Base-by-base conservation (phyloP, 1,139 yeast species). In the Nematodospora anomalae region DNA sequence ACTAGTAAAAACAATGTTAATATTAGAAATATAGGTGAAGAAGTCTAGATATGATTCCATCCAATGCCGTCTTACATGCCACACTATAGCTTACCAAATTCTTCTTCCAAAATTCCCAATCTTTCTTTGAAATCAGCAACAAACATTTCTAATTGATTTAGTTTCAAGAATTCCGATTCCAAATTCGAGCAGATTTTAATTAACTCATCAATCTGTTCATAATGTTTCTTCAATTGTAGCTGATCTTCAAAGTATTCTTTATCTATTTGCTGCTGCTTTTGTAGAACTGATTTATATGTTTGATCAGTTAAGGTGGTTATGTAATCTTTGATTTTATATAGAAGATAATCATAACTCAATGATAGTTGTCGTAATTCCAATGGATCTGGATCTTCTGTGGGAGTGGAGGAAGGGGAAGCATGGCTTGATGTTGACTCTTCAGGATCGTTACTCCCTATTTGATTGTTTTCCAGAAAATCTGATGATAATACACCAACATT, bases 111-210 rank as follows among this genome's bases (percentile, higher is more conserved):
- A 3, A 28, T 32, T 11, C 30, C 47, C 28, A 70, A 39, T 32
- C 76, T 43, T 12, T 35, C 35, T 42, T 62, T 61, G 44, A 71
- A 71, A 27, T 64, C 74, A 6, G 53, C 55, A 10, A 68, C 61
- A 47, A 83, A 80, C 36, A 58, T 48, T 26, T 66, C 68, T 33
- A 87, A 66, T 51, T 85, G 95, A 42, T 82, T 81, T 38, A 87
- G 53, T 58, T 83, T 84, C 53, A 76, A 67, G 43, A 85, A 80
- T 45, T 83, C 85, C 41, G 59, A 52, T 46, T 83, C 86, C 15
- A 86, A 50, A 11, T 69, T 72, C 28, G 74, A 73, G 46, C 90
- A 83, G 28, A 72, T 60, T 5, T 51, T 48, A 14, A 81, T 43
- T 11, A 84, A 42, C 2, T 42, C 40, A 28, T 72, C 73, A 3